phyloP scores from a whole-genome alignment of 768 basidiomycete species.

The Agrocybe praecox region DNA sequence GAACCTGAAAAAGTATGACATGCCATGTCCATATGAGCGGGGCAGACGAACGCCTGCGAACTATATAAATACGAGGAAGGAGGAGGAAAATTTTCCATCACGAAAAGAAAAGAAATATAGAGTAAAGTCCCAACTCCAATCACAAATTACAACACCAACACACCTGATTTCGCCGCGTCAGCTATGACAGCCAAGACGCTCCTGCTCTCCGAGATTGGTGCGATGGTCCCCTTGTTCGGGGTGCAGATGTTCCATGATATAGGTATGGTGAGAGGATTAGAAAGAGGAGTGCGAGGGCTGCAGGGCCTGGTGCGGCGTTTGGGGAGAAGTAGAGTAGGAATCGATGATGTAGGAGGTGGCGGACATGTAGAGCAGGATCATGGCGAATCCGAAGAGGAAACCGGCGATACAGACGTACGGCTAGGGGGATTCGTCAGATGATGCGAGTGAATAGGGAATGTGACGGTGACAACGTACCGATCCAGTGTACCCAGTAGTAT shows the following conservation, averaged over 20 bases:
- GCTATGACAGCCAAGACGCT: slow-evolving; percentile 48
- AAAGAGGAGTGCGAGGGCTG: slow-evolving; percentile 2
- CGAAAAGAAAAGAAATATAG: too few species aligned
- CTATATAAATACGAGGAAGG: too few species aligned
- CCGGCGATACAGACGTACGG: slow-evolving; percentile 38
- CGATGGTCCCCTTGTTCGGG: slow-evolving; percentile 39
- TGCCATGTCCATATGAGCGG: background rate
- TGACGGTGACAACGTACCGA: slow-evolving; percentile 21
- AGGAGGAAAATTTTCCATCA: too few species aligned
- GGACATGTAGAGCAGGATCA: slow-evolving; percentile 45
- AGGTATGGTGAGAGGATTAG: slow-evolving; percentile 46
- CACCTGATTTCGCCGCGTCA: slow-evolving; percentile 42
- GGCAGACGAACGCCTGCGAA: too few species aligned
- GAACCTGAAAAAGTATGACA: background rate
- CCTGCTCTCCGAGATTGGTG: slow-evolving; percentile 36
- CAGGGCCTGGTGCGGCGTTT: too few species aligned
- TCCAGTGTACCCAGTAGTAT: slow-evolving; percentile 41
- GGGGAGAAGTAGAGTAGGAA: slow-evolving; percentile 29
- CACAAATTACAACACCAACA: slow-evolving; percentile 42
- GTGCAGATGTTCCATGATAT: slow-evolving; percentile 42
- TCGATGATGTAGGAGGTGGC: slow-evolving; percentile 49
- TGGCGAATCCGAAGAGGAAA: slow-evolving; percentile 39
- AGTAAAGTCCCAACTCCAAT: slow-evolving; percentile 36
- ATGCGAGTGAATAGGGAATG: background rate
- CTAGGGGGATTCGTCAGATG: slow-evolving; percentile 9